A percentile compares a stretch with the other conserved stretches of the same genome.
These are phyloP conservation scores for Coccinonectria pachysandricola DNA, from an alignment of 2,329 filamentous ascomycete genomes.

Conservation along the genomic window DNA sequence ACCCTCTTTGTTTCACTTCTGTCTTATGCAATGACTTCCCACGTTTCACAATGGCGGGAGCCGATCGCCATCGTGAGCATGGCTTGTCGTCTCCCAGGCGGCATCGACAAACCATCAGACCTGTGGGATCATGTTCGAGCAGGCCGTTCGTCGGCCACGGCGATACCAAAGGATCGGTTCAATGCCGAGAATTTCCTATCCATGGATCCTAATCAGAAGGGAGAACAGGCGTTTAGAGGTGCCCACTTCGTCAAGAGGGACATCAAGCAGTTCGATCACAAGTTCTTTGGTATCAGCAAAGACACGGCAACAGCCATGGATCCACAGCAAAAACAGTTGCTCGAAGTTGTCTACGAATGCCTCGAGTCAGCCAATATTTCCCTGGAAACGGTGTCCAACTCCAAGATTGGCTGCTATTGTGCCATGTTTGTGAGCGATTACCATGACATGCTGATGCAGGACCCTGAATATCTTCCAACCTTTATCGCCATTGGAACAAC, in stretches of 20 bases:
- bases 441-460: slow-evolving; percentile 16
- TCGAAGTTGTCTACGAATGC: slow-evolving; percentile 16
- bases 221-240: slow-evolving; percentile 13
- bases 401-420: slow-evolving; percentile 17
- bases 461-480: slow-evolving; percentile 15
- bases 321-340: slow-evolving; percentile 14
- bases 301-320: slow-evolving; percentile 17
- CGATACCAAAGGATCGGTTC: slow-evolving; percentile 15
- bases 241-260: slow-evolving; percentile 15
- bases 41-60: slow-evolving; percentile 14
- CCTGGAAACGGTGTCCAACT: slow-evolving; percentile 12
- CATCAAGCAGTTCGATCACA: slow-evolving; percentile 16
- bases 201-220: slow-evolving; percentile 15
- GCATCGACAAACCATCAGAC: slow-evolving; percentile 14
- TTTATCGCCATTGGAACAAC: slow-evolving; percentile 18
- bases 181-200: slow-evolving; percentile 16
- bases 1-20: slow-evolving; percentile 2
- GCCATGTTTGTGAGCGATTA: slow-evolving; percentile 16
- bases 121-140: slow-evolving; percentile 15
- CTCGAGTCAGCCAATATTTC: slow-evolving; percentile 15
- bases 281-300: slow-evolving; percentile 17
- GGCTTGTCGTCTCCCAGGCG: slow-evolving; percentile 16
- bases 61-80: slow-evolving; percentile 15
- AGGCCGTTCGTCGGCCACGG: slow-evolving; percentile 11
- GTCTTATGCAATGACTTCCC: slow-evolving; percentile 9